Base-by-base conservation (phyloP, 805 yeast genomes). In the Myxozyma sirexii region DNA sequence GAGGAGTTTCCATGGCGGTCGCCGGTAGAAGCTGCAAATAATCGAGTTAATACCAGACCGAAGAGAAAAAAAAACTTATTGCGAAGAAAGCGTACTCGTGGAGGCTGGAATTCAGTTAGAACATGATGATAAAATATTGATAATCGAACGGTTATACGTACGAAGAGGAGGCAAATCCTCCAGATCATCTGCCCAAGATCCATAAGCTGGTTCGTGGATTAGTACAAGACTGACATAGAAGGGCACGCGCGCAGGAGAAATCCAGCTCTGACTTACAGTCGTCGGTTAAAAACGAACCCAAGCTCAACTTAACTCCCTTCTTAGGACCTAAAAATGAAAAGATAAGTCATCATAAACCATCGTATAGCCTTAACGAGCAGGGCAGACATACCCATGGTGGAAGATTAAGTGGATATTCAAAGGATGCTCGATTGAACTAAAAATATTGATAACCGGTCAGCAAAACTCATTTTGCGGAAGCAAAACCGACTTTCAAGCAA, bases 111-210 rank as follows among this genome's bases (percentile, higher is more conserved):
- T 24, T 24, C 12, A n/a, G 33, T 17, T 26, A 43, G 54, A 29
- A 38, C n/a, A 38, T n/a, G 1, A 17, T 15, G 3, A 17, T 15
- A 8, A 38, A 17, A 38, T 38, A 15, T 3, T n/a, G 3, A 15
- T n/a, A 12, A 24, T n/a, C n/a, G n/a, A n/a, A n/a, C n/a, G n/a
- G n/a, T n/a, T 24, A 35, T 13, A 57, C 68, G n/a, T 57, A 59
- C 63, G 50, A 48, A 56, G 42, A 37, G 58, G 33, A n/a, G 66
- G 66, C 56, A 65, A 42, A 35, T 64, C 68, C 17, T 64, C 53
- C 60, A 64, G 49, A 17, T 65, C 68, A 33, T 65, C 68, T 26
- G 65, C 68, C 68, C 68, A 65, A 19, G 62, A 59, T 12, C 60
- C 64, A 37, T 45, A 60, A 37, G 53, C 68, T 56, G 21, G 4